These are phyloP conservation scores for Aspergillus hortae DNA, from an alignment of 2,329 filamentous ascomycete genomes.

Conservation along the genomic window DNA sequence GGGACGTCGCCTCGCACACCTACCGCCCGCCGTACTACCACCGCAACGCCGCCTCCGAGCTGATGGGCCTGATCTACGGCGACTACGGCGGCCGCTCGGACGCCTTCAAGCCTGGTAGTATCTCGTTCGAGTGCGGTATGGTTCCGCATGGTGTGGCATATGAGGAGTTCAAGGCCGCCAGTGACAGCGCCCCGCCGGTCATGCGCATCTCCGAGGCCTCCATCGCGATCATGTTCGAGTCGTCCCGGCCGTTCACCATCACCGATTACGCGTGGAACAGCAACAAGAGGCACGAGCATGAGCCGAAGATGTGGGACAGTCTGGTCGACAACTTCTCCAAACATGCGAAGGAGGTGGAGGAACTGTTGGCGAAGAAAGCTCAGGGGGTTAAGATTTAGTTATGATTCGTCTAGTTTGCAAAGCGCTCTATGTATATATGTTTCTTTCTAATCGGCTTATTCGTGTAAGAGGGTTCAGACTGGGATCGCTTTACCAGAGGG, in stretches of 20 bases:
- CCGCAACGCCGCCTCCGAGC: constrained; percentile 38
- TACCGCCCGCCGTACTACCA: constrained; percentile 43
- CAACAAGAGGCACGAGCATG: constrained; percentile 43
- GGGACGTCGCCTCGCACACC: constrained; percentile 40
- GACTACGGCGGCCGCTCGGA: constrained; percentile 33
- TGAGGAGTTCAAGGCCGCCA: constrained; percentile 31
- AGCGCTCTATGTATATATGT: too few relatives aligned
- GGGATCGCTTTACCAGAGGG: too few relatives aligned
- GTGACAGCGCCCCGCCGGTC: constrained; percentile 22
- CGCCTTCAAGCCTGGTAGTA: constrained; percentile 31
- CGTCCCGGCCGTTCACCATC: constrained; percentile 32
- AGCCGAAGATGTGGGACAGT: constrained; percentile 53
- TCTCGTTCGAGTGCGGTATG: constrained; percentile 36
- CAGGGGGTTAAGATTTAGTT: constrained; percentile 15
- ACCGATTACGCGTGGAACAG: constrained; percentile 36
- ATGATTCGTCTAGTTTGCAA: not conserved
- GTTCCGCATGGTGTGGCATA: constrained; percentile 36
- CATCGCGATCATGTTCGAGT: constrained; percentile 36
- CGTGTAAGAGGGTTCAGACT: too few relatives aligned
- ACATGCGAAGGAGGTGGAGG: constrained; percentile 47
- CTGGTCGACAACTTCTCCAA: constrained; percentile 52
- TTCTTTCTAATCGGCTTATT: too few relatives aligned
- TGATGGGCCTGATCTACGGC: constrained; percentile 38
- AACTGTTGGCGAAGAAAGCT: constrained; percentile 36
- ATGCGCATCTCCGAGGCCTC: constrained; percentile 31